Percentiles rank a stretch among this genome's conserved stretches.
phyloP scores from a whole-genome alignment of 139 green algal genomes.

The Yamagishiella unicocca region DNA sequence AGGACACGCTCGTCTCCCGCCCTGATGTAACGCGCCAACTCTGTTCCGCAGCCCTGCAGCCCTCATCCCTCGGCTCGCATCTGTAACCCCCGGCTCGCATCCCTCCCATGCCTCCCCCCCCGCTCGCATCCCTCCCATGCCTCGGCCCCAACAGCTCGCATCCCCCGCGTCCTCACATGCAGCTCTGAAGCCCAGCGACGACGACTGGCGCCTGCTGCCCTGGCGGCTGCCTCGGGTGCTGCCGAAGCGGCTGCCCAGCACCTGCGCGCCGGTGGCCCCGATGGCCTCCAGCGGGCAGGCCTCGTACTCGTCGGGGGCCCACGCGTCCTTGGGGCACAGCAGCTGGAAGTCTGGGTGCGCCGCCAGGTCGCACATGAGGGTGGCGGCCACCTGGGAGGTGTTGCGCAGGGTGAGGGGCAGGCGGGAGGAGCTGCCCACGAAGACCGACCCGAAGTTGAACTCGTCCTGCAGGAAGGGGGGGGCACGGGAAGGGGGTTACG shows the following conservation, averaged over 20 bases:
- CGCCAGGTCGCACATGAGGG: slow-evolving; percentile 64
- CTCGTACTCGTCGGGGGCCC: slow-evolving; percentile 72
- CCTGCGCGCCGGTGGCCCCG: slow-evolving; percentile 23
- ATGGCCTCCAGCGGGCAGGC: slow-evolving; percentile 69
- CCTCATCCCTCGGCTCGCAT: no score
- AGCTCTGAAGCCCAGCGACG: slow-evolving; percentile 33
- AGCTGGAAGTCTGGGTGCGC: slow-evolving; percentile 68
- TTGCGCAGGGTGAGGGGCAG: slow-evolving; percentile 76
- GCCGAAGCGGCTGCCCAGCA: slow-evolving; percentile 50
- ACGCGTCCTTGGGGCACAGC: slow-evolving; percentile 66
- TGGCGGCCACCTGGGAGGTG: slow-evolving; percentile 65
- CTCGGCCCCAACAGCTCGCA: no score
- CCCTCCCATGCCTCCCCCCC: background rate
- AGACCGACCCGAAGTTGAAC: slow-evolving; percentile 71
- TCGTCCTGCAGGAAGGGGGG: slow-evolving; percentile 51
- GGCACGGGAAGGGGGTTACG: background rate
- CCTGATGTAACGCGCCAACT: no score
- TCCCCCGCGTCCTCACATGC: background rate
- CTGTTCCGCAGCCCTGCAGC: no score
- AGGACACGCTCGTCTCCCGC: no score
- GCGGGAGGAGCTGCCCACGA: slow-evolving; percentile 61
- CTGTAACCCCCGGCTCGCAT: no score
- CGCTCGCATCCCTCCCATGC: background rate
- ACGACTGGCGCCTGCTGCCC: slow-evolving; percentile 37
- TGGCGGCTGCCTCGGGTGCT: slow-evolving; percentile 44